A percentile compares a stretch with the other conserved stretches of the same genome.
These are phyloP conservation scores for Botrytis tulipae DNA, from an alignment of 2,329 filamentous ascomycete species.

Conservation along the genomic window DNA sequence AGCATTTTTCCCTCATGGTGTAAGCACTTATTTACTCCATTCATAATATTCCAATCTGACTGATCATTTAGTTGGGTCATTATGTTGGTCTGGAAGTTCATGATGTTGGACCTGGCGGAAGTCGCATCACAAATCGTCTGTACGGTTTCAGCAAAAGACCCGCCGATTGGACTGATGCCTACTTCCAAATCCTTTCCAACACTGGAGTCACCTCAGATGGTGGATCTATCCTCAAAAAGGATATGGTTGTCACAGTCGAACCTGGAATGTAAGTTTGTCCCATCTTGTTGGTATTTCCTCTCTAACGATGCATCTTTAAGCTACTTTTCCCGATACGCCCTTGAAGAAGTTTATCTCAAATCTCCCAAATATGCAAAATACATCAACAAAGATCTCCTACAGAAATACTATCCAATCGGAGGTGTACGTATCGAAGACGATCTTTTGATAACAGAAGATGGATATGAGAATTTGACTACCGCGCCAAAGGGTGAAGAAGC, in stretches of 20 bases:
- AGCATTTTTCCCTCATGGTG: slow-evolving; percentile 65
- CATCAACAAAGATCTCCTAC: slow-evolving; percentile 64
- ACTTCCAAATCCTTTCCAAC: slow-evolving; percentile 23
- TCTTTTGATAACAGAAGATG: slow-evolving; percentile 73
- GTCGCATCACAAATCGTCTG: slow-evolving; percentile 38
- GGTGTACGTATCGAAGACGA: slow-evolving; percentile 94
- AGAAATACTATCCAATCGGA: slow-evolving; percentile 73
- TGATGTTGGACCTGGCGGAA: slow-evolving; percentile 49
- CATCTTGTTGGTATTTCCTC: not conserved
- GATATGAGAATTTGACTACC: slow-evolving; percentile 79
- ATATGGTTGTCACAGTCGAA: slow-evolving; percentile 76
- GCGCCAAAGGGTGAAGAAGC: slow-evolving; percentile 75
- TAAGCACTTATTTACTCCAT: slow-evolving; percentile 20
- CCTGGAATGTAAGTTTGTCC: slow-evolving; percentile 60
- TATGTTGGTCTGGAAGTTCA: slow-evolving; percentile 66
- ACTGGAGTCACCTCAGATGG: slow-evolving; percentile 11
- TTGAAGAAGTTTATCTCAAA: slow-evolving; percentile 66
- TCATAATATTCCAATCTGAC: not conserved
- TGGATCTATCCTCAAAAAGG: slow-evolving; percentile 48
- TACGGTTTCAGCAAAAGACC: slow-evolving; percentile 13
- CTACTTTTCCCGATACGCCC: slow-evolving; percentile 73
- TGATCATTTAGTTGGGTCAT: slow-evolving; percentile 38
- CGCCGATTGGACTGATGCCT: slow-evolving; percentile 24
- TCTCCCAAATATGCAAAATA: slow-evolving; percentile 57
- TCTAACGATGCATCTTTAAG: slow-evolving; percentile 40